Percentiles rank a stretch among this genome's conserved stretches.
phyloP scores from a whole-genome alignment of 2,329 filamentous ascomycete genomes.

The Calonectria honghensis region DNA sequence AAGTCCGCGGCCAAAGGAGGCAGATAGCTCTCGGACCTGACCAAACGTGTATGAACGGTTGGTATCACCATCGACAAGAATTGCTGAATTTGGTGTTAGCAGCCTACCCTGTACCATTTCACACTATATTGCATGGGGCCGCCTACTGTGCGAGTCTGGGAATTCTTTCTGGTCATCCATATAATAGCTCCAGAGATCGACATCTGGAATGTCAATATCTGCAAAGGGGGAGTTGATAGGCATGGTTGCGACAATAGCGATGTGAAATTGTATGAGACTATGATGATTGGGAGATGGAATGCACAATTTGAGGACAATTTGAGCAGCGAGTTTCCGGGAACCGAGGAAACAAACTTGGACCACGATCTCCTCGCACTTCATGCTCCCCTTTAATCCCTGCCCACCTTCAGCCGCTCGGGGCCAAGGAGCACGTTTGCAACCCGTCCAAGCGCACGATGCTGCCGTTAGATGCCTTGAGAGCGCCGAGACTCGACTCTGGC shows the following conservation, averaged over 20 bases:
- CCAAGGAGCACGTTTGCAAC: neutral
- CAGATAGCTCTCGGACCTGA: conserved; percentile 78
- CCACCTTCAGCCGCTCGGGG: neutral
- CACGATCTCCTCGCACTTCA: neutral
- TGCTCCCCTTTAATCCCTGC: neutral
- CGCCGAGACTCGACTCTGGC: neutral
- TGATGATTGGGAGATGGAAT: neutral
- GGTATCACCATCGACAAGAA: conserved; percentile 86
- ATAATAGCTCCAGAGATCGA: conserved; percentile 86
- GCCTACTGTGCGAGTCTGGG: conserved; percentile 82
- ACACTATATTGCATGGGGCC: neutral
- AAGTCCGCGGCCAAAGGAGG: conserved; percentile 88
- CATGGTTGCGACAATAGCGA: conserved; percentile 69
- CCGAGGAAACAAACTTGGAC: neutral
- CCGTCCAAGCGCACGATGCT: conserved; percentile 25
- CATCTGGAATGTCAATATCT: conserved; percentile 80
- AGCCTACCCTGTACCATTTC: conserved; percentile 22
- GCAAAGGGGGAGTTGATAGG: conserved; percentile 81
- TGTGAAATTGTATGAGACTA: neutral
- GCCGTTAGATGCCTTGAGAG: neutral
- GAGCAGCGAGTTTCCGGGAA: neutral
- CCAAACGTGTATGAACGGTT: conserved; percentile 81
- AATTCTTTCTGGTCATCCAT: conserved; percentile 83
- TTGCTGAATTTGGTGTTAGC: conserved; percentile 69
- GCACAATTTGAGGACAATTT: neutral